phyloP scores from a whole-genome alignment of 768 basidiomycete species.

The Tubosaeta sp. region DNA sequence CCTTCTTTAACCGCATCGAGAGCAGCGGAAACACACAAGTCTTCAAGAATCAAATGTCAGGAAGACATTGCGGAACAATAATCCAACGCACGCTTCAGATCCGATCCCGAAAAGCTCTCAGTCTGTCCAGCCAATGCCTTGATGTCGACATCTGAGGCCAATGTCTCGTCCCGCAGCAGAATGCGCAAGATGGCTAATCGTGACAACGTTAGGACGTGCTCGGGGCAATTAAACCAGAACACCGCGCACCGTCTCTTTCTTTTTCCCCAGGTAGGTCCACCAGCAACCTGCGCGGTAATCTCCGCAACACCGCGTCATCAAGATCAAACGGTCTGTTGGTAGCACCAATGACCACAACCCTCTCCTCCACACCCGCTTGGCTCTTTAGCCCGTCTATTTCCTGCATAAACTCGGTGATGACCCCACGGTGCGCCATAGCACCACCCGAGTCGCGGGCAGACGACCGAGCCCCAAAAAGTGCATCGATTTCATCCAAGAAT shows the following conservation, averaged over 20 bases:
- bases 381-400: conserved; percentile 94
- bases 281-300: conserved; percentile 79
- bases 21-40: conserved; percentile 90
- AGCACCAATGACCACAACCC: conserved; percentile 88
- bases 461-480: conserved; percentile 83
- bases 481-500: conserved; percentile 93
- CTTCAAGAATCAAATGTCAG: conserved; percentile 37
- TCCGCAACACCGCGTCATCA: conserved; percentile 87
- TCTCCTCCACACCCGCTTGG: conserved; percentile 51
- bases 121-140: conserved; percentile 63
- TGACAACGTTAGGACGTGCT: conserved; percentile 2
- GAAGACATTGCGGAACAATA: neutral
- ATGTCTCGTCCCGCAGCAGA: conserved; percentile 72
- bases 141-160: conserved; percentile 63
- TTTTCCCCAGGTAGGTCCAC: conserved; percentile 86
- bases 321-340: conserved; percentile 90
- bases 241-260: conserved; percentile 71
- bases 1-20: conserved; percentile 87
- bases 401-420: conserved; percentile 92
- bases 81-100: conserved; percentile 76
- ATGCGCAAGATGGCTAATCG: conserved; percentile 80
- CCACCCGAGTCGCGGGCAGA: conserved; percentile 75
- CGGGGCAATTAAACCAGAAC: neutral
- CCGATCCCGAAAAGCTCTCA: conserved; percentile 88
- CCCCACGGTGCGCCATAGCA: conserved; percentile 77